Evolutionary conservation across 2,329 filamentous ascomycete genomes (phyloP), one percentile per base, ranked within the genome.

Genomic region (Colletotrichum zoysiae): DNA sequence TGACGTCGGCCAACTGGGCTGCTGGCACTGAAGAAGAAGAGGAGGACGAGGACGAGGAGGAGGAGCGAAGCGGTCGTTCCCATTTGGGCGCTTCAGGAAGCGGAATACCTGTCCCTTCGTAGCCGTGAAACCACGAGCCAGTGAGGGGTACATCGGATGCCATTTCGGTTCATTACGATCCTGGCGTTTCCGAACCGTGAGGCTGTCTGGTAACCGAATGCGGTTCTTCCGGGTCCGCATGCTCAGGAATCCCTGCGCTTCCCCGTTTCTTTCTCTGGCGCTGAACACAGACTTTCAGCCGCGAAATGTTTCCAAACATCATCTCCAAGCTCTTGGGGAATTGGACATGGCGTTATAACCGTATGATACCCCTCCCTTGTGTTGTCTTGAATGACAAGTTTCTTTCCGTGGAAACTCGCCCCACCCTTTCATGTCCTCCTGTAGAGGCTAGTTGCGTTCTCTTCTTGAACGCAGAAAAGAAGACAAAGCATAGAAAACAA

Each of bases 341-440:
- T 23, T n/a, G n/a, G 59, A 46, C 59, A 53, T 56, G 35, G 51
- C 58, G 53, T 64, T 48, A 33, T 56, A 51, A 72, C 60, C 59
- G 55, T 69, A 60, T 72, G 70, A 72, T 72, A 72, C 70, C 70
- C 69, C 59, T 26, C 58, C 20, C 40, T 18, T 69, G 26, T 40
- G 23, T 55, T 42, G 46, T 69, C 57, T 53, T 38, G 30, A 68
- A 44, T 26, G 48, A 23, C 68, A 68, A 63, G 40, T 38, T 58
- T 35, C 46, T 55, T 53, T 48, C 44, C 18, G 38, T 63, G 35
- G 65, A 63, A 42, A 56, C 42, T 26, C 9, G 20, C 16, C n/a
- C 48, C 14, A 42, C 38, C 20, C 4, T 14, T 9, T n/a, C 1
- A 30, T 40, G 33, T 44, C 33, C 59, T 51, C 59, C 40, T 53